phyloP scores from a whole-genome alignment of 305 asterid genomes.

The Stenogyne calaminthoides region DNA sequence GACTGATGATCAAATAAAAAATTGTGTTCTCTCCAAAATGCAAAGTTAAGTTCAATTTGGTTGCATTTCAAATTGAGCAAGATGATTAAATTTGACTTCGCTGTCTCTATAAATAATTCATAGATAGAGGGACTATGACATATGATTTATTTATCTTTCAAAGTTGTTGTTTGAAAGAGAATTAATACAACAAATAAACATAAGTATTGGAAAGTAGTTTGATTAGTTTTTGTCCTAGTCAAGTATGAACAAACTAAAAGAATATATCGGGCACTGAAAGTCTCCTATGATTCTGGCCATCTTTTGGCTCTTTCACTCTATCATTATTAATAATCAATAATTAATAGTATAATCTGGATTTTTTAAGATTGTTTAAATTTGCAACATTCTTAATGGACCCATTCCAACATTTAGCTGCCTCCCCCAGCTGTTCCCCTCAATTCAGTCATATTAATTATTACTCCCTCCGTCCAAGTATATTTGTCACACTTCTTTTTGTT shows the following conservation, averaged over 20 bases:
- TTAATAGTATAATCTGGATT: not conserved
- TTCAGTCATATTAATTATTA: constrained; percentile 18
- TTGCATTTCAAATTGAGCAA: too few relatives aligned
- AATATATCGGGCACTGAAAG: constrained; percentile 71
- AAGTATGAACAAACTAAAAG: constrained; percentile 42
- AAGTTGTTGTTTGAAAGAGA: not conserved
- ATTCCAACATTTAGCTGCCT: constrained; percentile 53
- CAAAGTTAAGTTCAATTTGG: not conserved
- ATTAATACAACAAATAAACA: not conserved
- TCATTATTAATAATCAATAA: not conserved
- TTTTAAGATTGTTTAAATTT: not conserved
- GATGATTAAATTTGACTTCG: too few relatives aligned
- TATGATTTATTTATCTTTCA: too few relatives aligned
- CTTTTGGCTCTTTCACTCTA: constrained; percentile 45
- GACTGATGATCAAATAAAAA: not conserved
- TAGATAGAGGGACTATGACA: too few relatives aligned
- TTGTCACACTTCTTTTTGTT: too few relatives aligned
- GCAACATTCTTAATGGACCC: constrained; percentile 62
- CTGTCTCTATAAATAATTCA: too few relatives aligned
- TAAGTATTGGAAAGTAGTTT: constrained; percentile 5
- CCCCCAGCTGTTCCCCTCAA: constrained; percentile 68
- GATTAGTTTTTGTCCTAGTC: constrained; percentile 17
- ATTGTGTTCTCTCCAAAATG: not conserved
- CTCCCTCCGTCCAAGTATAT: too few relatives aligned
- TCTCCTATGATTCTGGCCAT: constrained; percentile 63